Conservation (phyloP, 164 flowering plant genomes). For the Nelumbo lutea region DNA sequence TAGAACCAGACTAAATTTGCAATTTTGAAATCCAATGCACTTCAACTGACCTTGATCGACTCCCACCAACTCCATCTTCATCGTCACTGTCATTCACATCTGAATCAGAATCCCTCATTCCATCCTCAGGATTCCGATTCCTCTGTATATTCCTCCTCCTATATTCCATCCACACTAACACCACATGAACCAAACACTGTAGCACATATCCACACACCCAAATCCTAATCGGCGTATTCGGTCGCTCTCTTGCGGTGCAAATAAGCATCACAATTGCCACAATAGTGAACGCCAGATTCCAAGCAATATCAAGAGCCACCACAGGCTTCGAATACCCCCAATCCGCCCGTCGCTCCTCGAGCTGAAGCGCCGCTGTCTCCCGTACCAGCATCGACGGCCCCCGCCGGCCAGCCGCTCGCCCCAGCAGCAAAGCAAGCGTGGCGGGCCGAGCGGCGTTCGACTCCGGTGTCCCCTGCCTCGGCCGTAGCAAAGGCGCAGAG, state of each 20-base stretch:
- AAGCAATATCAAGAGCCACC: constrained; percentile 47
- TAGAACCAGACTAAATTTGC: no score
- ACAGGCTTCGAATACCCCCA: constrained; percentile 39
- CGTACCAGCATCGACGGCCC: constrained; percentile 6
- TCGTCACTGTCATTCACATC: background rate
- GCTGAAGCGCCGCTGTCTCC: constrained; percentile 10
- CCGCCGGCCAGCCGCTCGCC: constrained; percentile 2
- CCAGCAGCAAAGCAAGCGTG: constrained; percentile 4
- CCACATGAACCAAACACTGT: constrained; percentile 64
- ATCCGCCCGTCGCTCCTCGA: constrained; percentile 18
- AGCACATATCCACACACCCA: constrained; percentile 67
- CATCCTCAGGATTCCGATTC: constrained; percentile 8
- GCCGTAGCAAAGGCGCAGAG: background rate
- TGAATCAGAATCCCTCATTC: background rate
- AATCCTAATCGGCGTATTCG: constrained; percentile 55
- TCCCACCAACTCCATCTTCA: background rate
- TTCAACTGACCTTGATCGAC: background rate
- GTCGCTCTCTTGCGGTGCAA: constrained; percentile 37
- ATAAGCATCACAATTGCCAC: constrained; percentile 40
- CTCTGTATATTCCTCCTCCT: constrained; percentile 19
- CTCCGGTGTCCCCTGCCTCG: background rate
- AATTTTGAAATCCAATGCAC: no score
- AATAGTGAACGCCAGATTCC: constrained; percentile 61
- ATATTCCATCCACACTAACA: constrained; percentile 38
- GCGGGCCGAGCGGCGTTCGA: background rate